phyloP scores from a whole-genome alignment of 768 basidiomycete genomes.

The Nidularia pulvinata region DNA sequence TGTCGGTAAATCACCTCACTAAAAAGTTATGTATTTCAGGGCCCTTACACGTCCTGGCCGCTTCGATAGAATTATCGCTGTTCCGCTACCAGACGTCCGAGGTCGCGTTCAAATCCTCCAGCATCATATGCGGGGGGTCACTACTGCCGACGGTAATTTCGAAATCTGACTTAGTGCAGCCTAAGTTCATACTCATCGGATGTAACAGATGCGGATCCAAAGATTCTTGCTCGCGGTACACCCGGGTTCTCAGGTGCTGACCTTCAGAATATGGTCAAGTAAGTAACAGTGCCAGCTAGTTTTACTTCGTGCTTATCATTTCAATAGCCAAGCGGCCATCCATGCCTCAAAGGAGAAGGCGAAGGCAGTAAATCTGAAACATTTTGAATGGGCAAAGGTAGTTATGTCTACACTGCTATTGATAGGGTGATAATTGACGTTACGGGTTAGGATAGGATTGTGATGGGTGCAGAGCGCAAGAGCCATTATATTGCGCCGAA shows the following conservation, averaged over 20 bases:
- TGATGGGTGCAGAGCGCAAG: slow-evolving; percentile 96
- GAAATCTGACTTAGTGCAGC: neutral
- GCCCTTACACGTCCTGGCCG: slow-evolving; percentile 96
- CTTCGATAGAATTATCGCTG: slow-evolving; percentile 92
- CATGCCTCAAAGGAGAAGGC: slow-evolving; percentile 89
- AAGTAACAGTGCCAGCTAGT: slow-evolving; percentile 20
- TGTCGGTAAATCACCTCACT: slow-evolving; percentile 1
- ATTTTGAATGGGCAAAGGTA: slow-evolving; percentile 98
- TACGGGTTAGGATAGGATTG: slow-evolving; percentile 72
- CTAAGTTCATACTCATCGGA: neutral
- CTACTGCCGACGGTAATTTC: slow-evolving; percentile 49
- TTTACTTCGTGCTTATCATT: slow-evolving; percentile 4
- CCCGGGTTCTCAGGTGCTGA: slow-evolving; percentile 98
- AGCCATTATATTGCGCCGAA: slow-evolving; percentile 88
- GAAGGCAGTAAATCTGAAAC: slow-evolving; percentile 67
- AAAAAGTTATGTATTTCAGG: slow-evolving; percentile 31
- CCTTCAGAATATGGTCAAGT: slow-evolving; percentile 97
- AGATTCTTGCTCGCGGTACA: slow-evolving; percentile 89
- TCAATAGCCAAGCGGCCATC: slow-evolving; percentile 80
- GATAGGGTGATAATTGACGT: neutral
- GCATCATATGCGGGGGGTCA: slow-evolving; percentile 88
- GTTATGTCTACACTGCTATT: neutral
- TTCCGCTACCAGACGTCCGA: slow-evolving; percentile 93
- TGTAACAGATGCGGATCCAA: slow-evolving; percentile 73
- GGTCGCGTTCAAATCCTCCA: slow-evolving; percentile 91